phyloP scores from a whole-genome alignment of 139 green algal genomes.

The Zygnema circumcarinatum region DNA sequence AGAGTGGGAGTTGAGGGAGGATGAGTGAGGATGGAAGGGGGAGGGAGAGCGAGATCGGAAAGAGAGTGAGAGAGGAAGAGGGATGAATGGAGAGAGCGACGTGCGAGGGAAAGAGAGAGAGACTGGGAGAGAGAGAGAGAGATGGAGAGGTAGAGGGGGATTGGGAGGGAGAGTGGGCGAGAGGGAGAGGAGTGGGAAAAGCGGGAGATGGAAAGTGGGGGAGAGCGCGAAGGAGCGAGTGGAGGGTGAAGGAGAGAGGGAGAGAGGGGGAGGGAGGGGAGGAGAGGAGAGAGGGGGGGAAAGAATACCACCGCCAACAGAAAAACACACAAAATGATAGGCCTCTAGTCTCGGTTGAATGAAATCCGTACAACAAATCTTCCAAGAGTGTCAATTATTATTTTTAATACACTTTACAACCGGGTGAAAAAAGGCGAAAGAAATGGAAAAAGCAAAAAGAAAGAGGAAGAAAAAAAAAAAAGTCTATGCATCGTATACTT shows the following conservation, averaged over 20 bases:
- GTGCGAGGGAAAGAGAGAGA: not conserved
- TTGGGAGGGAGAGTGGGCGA: too few species aligned
- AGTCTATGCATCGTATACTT: slow-evolving; percentile 3
- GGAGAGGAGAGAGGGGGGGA: not conserved
- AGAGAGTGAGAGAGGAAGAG: not conserved
- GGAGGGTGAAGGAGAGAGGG: not conserved
- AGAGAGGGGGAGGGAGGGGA: not conserved
- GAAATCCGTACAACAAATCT: too few species aligned
- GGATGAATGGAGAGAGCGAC: not conserved
- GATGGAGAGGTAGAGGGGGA: not conserved
- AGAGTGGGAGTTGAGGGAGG: not conserved
- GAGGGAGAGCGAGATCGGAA: not conserved
- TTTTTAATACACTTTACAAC: too few species aligned
- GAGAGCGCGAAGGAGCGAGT: not conserved
- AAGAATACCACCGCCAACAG: too few species aligned
- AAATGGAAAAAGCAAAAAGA: not conserved
- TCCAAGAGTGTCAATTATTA: too few species aligned
- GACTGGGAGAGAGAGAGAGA: not conserved
- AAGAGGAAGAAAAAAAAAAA: not conserved
- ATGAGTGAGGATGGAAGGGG: not conserved
- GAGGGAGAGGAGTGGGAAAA: not conserved
- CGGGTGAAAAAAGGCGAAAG: not conserved
- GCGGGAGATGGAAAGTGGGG: not conserved
- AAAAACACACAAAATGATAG: too few species aligned
- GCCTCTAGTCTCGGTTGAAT: too few species aligned